A percentile compares a stretch with the other conserved stretches of the same genome.
Conservation (phyloP, 1,139 yeast genomes). For the Wickerhamiella pararugosa region DNA sequence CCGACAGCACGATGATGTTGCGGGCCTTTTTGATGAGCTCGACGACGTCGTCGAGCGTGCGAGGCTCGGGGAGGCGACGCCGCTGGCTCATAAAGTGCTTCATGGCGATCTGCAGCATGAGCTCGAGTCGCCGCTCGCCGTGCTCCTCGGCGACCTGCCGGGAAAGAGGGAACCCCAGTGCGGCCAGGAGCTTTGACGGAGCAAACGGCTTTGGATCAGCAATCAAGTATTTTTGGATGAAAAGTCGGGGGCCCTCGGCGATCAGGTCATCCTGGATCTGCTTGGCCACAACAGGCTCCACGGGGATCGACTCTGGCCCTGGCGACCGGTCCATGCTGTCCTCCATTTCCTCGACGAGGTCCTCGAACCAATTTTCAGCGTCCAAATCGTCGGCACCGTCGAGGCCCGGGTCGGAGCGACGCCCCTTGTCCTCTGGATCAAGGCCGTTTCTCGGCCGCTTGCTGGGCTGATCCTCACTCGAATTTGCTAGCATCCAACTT, state of each 20-base stretch:
- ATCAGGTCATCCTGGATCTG: conserved; percentile 47
- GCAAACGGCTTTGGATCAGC: conserved; percentile 37
- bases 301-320: conserved; percentile 8
- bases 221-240: conserved; percentile 47
- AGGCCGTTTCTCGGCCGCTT: neutral
- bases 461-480: neutral
- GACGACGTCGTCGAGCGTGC: conserved; percentile 46
- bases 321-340: conserved; percentile 2
- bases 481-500: neutral
- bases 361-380: conserved; percentile 15
- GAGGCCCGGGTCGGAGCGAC: conserved; percentile 2
- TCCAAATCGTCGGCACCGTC: conserved; percentile 12
- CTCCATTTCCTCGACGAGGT: conserved; percentile 18
- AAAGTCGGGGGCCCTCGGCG: conserved; percentile 42
- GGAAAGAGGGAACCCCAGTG: conserved; percentile 26
- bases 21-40: conserved; percentile 38
- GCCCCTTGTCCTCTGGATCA: conserved; percentile 1
- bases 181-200: conserved; percentile 25
- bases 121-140: conserved; percentile 15
- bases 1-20: conserved; percentile 68
- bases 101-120: conserved; percentile 22
- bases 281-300: conserved; percentile 30
- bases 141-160: conserved; percentile 17
- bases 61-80: conserved; percentile 18
- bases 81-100: conserved; percentile 20